Conservation (phyloP, 1,284 basidiomycete species). For the Leccinum proliferum region DNA sequence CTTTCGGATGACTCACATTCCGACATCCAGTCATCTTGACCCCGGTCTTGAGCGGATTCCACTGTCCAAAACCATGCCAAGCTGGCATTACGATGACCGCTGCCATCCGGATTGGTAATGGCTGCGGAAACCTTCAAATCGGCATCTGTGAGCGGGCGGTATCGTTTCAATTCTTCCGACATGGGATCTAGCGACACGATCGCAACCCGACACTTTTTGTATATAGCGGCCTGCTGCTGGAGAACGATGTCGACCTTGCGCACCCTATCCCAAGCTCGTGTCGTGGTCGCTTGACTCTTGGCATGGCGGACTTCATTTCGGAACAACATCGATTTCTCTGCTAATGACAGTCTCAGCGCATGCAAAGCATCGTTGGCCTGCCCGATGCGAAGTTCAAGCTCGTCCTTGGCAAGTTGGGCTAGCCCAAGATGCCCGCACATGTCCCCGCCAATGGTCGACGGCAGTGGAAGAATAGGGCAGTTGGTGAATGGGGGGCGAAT, state of each 20-base stretch:
- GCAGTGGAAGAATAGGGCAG: neutral
- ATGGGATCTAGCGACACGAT: neutral
- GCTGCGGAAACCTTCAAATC: neutral
- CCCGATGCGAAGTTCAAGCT: neutral
- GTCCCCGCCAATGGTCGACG: neutral
- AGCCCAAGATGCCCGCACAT: neutral
- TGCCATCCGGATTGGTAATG: neutral
- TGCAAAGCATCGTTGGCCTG: neutral
- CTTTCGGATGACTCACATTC: neutral
- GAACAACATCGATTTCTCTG: neutral
- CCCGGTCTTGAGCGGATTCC: neutral
- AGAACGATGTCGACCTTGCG: neutral
- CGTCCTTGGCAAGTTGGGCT: neutral
- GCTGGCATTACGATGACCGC: neutral
- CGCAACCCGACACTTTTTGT: neutral
- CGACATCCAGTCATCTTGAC: neutral
- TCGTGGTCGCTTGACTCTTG: neutral
- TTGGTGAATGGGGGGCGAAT: neutral
- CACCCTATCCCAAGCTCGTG: neutral
- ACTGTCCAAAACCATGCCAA: neutral
- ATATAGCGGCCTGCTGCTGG: neutral
- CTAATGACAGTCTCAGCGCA: neutral
- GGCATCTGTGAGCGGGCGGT: neutral
- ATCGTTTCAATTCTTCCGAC: neutral
- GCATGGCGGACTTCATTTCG: neutral